phyloP scores from a whole-genome alignment of 768 basidiomycete species.

The Xanthoconium purpureum region DNA sequence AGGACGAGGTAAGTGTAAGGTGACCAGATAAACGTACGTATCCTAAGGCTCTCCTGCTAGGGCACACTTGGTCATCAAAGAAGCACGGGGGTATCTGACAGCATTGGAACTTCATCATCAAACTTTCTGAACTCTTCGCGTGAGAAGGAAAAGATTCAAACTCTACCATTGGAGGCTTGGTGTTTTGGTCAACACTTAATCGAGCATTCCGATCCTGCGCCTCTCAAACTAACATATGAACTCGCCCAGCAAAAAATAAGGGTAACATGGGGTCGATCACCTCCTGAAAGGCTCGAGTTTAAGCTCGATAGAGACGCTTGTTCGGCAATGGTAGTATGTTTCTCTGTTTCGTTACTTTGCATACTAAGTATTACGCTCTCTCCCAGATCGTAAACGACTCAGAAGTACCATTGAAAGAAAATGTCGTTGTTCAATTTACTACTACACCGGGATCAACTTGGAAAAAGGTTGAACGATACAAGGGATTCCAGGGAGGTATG shows the following conservation, averaged over 20 bases:
- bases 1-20: slow-evolving; percentile 19
- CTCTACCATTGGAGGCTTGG: slow-evolving; percentile 27
- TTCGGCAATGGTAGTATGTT: slow-evolving; percentile 14
- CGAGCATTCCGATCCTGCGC: slow-evolving; percentile 6
- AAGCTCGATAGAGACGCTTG: slow-evolving; percentile 14
- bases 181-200: slow-evolving; percentile 26
- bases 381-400: slow-evolving; percentile 26
- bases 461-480: slow-evolving; percentile 6
- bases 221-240: slow-evolving; percentile 18
- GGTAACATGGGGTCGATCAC: slow-evolving; percentile 10
- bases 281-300: slow-evolving; percentile 12
- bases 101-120: slow-evolving; percentile 29
- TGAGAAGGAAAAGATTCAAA: slow-evolving; percentile 1
- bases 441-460: slow-evolving; percentile 3
- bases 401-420: slow-evolving; percentile 1
- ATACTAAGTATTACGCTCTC: neutral
- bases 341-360: neutral
- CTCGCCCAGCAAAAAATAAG: neutral
- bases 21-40: neutral
- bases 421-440: slow-evolving; percentile 23
- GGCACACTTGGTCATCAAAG: neutral
- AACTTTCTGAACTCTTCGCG: slow-evolving; percentile 19
- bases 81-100: slow-evolving; percentile 8
- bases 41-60: slow-evolving; percentile 12
- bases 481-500: slow-evolving; percentile 29